phyloP scores from a whole-genome alignment of 2,329 filamentous ascomycete species.

The Aspergillus flavus region DNA sequence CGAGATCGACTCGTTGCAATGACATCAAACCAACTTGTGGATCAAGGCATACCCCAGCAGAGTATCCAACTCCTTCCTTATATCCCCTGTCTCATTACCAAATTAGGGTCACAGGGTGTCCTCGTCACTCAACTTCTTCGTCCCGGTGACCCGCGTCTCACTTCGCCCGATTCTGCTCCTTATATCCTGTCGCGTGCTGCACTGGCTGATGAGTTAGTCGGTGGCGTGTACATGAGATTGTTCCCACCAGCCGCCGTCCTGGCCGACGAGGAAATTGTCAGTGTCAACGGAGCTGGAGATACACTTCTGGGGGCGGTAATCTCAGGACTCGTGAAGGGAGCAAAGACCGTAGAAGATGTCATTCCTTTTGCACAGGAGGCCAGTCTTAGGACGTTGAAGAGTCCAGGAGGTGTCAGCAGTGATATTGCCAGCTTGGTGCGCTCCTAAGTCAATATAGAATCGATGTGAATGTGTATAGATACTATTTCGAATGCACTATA shows the following conservation, averaged over 20 bases:
- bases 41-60: constrained; percentile 81
- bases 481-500: background rate
- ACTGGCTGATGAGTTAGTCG: constrained; percentile 61
- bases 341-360: constrained; percentile 57
- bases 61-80: constrained; percentile 83
- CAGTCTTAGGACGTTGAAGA: constrained; percentile 76
- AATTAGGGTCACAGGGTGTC: constrained; percentile 75
- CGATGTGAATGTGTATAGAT: background rate
- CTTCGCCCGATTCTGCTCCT: constrained; percentile 61
- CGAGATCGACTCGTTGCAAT: constrained; percentile 71
- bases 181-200: constrained; percentile 71
- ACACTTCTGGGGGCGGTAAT: constrained; percentile 85
- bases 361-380: constrained; percentile 81
- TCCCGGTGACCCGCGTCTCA: constrained; percentile 68
- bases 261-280: constrained; percentile 66
- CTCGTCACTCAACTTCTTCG: constrained; percentile 72
- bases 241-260: constrained; percentile 70
- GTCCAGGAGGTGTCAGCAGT: constrained; percentile 66
- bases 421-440: constrained; percentile 29
- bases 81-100: constrained; percentile 81
- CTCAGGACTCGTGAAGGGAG: constrained; percentile 69
- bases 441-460: background rate
- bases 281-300: constrained; percentile 93
- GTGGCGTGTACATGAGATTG: constrained; percentile 82
- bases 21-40: constrained; percentile 69